Base-by-base conservation (phyloP, 1,139 yeast genomes). In the Lodderomyces margitis region DNA sequence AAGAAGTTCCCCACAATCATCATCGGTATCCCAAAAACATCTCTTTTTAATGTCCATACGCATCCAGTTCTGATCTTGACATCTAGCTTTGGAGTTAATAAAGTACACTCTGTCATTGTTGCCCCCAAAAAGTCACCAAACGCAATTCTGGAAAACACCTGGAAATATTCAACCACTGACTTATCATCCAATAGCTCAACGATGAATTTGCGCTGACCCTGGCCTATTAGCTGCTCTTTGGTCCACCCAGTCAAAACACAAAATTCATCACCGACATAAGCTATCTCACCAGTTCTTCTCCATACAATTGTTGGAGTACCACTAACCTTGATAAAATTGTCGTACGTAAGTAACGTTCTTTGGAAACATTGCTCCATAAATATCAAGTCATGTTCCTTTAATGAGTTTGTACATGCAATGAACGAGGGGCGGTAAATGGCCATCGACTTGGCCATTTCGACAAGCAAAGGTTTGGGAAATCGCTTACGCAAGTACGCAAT, bases 341-440 rank as follows among this genome's bases (percentile, higher is more conserved):
- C 94, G 59, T 89, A 92, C 47, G 95, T 96, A 37, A 91, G 66
- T 37, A 92, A 65, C 0, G 98, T 89, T 38, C 98, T 67, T 60
- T 92, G 98, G 65, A 91, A 91, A 54, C 96, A 87, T 64, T 91
- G 95, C 56, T 92, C 98, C 87, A 92, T 89, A 56, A 92, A 92
- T 5, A 91, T 86, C 57, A 91, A 70, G 59, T 92, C 98, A 39
- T 87, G 95, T 51, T 87, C 95, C 44, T 89, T 87, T 35, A 92
- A 65, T 3, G 94, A 82, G 53, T 87, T 85, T 24, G 96, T 87
- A 55, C 95, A 86, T 1, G 97, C 97, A 52, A 91, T 89, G 58
- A 91, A 91, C 8, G 89, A 81, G 1, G 98, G 97, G 48, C 98
- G 68, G 55, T 89, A 89, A 38, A 82, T 80, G 0, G 97, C 95